Base-by-base conservation (phyloP, 2,329 filamentous ascomycete species). In the Remersonia thermophila region DNA sequence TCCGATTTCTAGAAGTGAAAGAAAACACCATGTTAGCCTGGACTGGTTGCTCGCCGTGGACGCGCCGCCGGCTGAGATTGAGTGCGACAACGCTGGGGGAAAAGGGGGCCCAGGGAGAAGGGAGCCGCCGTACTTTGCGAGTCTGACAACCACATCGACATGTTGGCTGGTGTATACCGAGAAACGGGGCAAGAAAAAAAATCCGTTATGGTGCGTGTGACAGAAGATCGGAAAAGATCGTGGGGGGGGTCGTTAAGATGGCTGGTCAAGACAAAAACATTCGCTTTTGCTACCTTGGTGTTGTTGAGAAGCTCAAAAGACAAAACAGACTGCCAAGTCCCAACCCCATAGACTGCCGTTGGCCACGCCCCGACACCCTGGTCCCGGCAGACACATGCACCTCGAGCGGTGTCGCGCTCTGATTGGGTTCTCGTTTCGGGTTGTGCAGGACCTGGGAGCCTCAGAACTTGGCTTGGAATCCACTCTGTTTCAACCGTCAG, bases 131-230 rank as follows among this genome's bases (percentile, higher is more conserved):
- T 71, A 94, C 89, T 96, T 63, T 96, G 89, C 56, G 82, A 76
- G 64, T 96, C 89, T 52, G 87, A 83, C 55, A 96, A 72, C 89
- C 89, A 96, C 83, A 94, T 93, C 55, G 81, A 82, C 82, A 87
- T 83, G 36, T 59, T 72, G 54, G 16, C 27, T 20, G 26, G 26
- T 14, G 27, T 10, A 29, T 10, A 29, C 3, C 12, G 33, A 10
- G 14, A 23, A 27, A 3, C 11, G 8, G 11, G 18, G 4, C 12
- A 14, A 10, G 23, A 15, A 16, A 13, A 10, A 15, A n/a, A 20
- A 8, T 6, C n/a, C 3, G 3, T 13, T 16, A 15, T 2, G 11
- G 29, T 4, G 14, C n/a, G n/a, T n/a, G n/a, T n/a, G n/a, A n/a
- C n/a, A n/a, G n/a, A n/a, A n/a, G n/a, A n/a, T n/a, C n/a, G n/a